Conservation (phyloP, 805 yeast species). For the Yamadazyma scolyti region DNA sequence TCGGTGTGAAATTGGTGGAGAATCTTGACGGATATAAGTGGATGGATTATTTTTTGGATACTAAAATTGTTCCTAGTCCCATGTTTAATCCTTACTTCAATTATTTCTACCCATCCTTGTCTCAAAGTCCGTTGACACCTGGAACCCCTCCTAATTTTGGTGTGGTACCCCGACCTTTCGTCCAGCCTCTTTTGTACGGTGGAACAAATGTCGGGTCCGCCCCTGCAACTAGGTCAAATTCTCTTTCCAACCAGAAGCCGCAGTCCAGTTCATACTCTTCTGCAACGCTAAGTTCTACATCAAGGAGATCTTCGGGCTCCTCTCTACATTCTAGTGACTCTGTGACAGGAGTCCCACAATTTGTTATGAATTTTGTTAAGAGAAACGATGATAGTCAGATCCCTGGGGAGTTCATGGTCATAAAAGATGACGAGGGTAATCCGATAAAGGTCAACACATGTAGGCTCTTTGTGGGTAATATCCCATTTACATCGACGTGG, state of each 20-base stretch:
- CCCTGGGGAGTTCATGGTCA: slow-evolving; percentile 12
- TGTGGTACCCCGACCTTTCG: no score
- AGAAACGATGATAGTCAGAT: slow-evolving; percentile 1
- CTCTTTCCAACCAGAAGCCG: no score
- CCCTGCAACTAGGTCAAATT: no score
- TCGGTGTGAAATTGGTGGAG: slow-evolving; percentile 8
- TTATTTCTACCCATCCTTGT: no score
- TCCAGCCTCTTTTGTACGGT: no score
- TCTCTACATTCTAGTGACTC: neutral
- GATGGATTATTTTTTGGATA: slow-evolving; percentile 15
- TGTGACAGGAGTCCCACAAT: slow-evolving; percentile 19
- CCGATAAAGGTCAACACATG: slow-evolving; percentile 37
- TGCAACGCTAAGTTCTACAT: neutral
- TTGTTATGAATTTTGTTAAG: slow-evolving; percentile 21
- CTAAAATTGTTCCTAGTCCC: slow-evolving; percentile 7
- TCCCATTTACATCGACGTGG: slow-evolving; percentile 47
- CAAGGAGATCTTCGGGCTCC: neutral
- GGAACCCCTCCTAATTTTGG: no score
- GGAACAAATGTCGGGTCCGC: no score
- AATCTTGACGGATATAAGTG: slow-evolving; percentile 23
- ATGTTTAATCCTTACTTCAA: slow-evolving; percentile 1
- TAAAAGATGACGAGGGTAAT: slow-evolving; percentile 21
- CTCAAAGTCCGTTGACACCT: no score
- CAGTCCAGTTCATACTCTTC: neutral
- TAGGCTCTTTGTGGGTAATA: slow-evolving; percentile 52